These are phyloP conservation scores for Mimosa pudica DNA, from an alignment of 306 rosid genomes.

Conservation along the genomic window DNA sequence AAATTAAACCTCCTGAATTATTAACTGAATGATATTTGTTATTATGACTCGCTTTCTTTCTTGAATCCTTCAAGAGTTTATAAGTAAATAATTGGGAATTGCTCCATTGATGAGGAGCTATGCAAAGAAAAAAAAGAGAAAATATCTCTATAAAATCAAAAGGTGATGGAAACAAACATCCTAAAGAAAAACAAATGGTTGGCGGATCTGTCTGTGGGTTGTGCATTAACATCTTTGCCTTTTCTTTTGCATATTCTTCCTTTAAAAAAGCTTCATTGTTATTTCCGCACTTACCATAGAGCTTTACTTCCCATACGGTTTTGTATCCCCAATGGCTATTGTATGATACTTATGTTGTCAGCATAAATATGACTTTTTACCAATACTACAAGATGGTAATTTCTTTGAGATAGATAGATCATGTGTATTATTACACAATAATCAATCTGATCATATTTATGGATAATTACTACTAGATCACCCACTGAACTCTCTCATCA, in stretches of 20 bases:
- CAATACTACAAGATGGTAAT: background rate
- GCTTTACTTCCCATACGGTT: too few relatives aligned
- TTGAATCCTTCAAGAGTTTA: too few relatives aligned
- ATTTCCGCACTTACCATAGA: background rate
- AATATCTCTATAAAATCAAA: background rate
- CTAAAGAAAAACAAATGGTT: slow-evolving; percentile 26
- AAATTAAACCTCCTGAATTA: background rate
- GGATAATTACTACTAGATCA: too few relatives aligned
- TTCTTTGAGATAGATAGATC: background rate
- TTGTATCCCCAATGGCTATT: too few relatives aligned
- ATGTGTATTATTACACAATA: too few relatives aligned
- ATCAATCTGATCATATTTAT: too few relatives aligned
- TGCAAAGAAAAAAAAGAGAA: background rate
- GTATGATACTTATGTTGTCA: too few relatives aligned
- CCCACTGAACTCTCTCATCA: too few relatives aligned
- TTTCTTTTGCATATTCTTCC: slow-evolving; percentile 62
- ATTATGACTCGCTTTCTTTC: background rate
- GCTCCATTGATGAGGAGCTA: background rate
- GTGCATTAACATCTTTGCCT: slow-evolving; percentile 56
- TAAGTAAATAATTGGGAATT: background rate
- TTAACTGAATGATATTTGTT: background rate
- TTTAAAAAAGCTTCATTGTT: slow-evolving; percentile 45
- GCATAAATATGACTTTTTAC: too few relatives aligned
- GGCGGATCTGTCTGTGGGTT: slow-evolving; percentile 61
- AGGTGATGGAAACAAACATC: slow-evolving; percentile 28